Evolutionary conservation across 192 early-diverging fungal species (phyloP), one percentile per base, ranked within the genome.

Genomic region (Powellomyces hirtus): DNA sequence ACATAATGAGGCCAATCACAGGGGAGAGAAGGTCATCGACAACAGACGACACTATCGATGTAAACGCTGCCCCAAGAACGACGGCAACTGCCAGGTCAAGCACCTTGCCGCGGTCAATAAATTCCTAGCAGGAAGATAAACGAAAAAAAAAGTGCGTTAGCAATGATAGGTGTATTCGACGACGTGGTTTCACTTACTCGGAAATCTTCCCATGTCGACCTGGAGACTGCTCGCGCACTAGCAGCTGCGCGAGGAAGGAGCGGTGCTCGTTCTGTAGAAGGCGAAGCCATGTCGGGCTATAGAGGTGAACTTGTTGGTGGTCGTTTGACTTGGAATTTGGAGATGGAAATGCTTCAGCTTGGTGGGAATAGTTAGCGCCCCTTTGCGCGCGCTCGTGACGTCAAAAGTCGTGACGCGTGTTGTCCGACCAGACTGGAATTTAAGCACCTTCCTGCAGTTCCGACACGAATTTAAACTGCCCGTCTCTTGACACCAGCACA

Each of bases 71-170:
- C 64, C 88, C 88, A 51, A 89, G 85, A 68, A 89, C 75, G 53
- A 89, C 73, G 62, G 84, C 88, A 22, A 88, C 78, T 53, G 87
- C 87, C 44, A 89, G 55, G 52, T 90, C 88, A 52, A 89, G 72
- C 7, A 88, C 84, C 44, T 86, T 89, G 35, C 86, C 84, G n/a
- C 74, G 70, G 53, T 81, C 66, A 58, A 66, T 53, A 29, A 66
- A 66, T 46, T 63, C 61, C 61, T 63, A 10, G 18, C 26, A 11
- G 58, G 10, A 34, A 35, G 26, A 16, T 49, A n/a, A 49, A 1
- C 24, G 24, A 59, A 35, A 59, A 63, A 63, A 1, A 29, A 46
- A 30, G 20, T 4, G 29, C 61, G 30, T n/a, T n/a, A 63, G 37
- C 13, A 46, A 4, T 46, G 42, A 46, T 27, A 53, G 10, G 46